Base-by-base conservation (phyloP, 73 alveolate genomes). In the Effrenium voratum region DNA sequence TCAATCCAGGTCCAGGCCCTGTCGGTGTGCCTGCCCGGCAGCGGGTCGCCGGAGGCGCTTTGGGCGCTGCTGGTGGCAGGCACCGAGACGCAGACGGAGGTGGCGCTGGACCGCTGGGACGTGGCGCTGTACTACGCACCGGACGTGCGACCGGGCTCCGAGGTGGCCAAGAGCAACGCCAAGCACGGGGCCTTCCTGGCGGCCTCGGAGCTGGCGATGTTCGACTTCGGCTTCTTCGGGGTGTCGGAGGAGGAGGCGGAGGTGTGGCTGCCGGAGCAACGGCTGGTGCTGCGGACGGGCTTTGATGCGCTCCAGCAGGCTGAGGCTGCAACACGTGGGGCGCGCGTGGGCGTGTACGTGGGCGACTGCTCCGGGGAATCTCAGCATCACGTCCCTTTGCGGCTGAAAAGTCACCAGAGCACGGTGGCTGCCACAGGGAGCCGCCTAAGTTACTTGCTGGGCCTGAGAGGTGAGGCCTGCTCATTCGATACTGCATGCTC, bases 331-430 rank as follows among this genome's bases (percentile, higher is more conserved):
- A 34, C 41, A 0, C 19, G 26, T 60, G 75, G 75, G 3, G 75
- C 5, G 40, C 3, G 40, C 40, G 1, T 63, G 26, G 41, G 43
- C 10, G 43, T 43, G 59, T 90, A 90, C 47, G 55, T 90, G 24
- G 97, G 97, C 24, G 97, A 90, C 43, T 90, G 97, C 55, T 36
- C 97, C 32, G 68, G 83, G n/a, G 97, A 90, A 41, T 90, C 97
- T 13, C 88, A 76, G 40, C n/a, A 38, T 43, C 46, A 90, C 40
- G 45, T 49, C 50, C 52, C 49, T 73, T 82, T 82, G 50, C n/a
- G n/a, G n/a, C n/a, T n/a, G n/a, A n/a, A n/a, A n/a, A 36, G 82
- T 47, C 73, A 52, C 45, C 97, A 90, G 43, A 5, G 46, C 3
- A 76, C 88, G 24, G 36, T 87, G 50, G 55, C 87, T 8, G 46